Evolutionary conservation across 1,139 yeast species (phyloP).

Genomic region (Yamadazyma diospyri): DNA sequence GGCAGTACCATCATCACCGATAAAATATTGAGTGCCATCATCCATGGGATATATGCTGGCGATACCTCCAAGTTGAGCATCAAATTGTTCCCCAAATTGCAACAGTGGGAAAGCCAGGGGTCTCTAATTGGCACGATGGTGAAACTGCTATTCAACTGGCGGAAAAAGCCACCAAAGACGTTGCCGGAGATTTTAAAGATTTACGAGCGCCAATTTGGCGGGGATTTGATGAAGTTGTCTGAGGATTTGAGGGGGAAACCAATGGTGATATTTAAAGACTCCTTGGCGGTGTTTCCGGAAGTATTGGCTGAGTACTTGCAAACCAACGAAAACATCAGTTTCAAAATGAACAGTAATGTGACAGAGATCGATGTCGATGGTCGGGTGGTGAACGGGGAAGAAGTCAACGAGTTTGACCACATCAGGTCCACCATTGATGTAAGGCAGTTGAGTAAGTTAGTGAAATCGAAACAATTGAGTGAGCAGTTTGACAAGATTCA

Average conservation of each 20-base stretch:
- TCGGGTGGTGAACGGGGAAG: slow-evolving; percentile 13
- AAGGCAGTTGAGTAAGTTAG: slow-evolving; percentile 21
- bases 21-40: slow-evolving; percentile 72
- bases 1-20: slow-evolving; percentile 54
- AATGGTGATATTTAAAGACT: slow-evolving; percentile 49
- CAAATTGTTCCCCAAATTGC: slow-evolving; percentile 49
- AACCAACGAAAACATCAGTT: slow-evolving; percentile 35
- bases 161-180: slow-evolving; percentile 7
- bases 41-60: slow-evolving; percentile 92
- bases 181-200: slow-evolving; percentile 18
- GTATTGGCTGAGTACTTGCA: slow-evolving; percentile 34
- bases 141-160: slow-evolving; percentile 11
- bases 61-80: slow-evolving; percentile 69
- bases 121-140: slow-evolving; percentile 51
- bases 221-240: slow-evolving; percentile 35
- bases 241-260: slow-evolving; percentile 43
- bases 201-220: slow-evolving; percentile 34
- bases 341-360: slow-evolving; percentile 26
- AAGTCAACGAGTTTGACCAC: slow-evolving; percentile 39
- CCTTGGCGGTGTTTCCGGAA: slow-evolving; percentile 52
- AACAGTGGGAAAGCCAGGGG: slow-evolving; percentile 52
- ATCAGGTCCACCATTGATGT: slow-evolving; percentile 56
- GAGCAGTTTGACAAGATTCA: slow-evolving; percentile 26
- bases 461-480: slow-evolving; percentile 11
- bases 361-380: slow-evolving; percentile 17